phyloP scores from a whole-genome alignment of 257 asterid species.

The Misopates orontium region DNA sequence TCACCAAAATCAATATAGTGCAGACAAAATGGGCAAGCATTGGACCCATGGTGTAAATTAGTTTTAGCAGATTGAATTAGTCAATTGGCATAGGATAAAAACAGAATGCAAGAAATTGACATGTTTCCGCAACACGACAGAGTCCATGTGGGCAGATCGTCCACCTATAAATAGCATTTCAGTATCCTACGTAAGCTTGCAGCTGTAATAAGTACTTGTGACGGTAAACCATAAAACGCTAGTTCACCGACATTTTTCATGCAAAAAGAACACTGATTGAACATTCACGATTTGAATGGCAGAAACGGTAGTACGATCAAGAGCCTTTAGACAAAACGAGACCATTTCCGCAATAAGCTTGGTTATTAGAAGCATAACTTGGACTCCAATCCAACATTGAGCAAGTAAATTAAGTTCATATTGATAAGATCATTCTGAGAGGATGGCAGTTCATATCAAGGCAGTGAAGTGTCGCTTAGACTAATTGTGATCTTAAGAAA shows the following conservation, averaged over 20 bases:
- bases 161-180: background rate
- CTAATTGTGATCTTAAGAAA: too few species aligned
- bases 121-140: background rate
- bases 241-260: background rate
- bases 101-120: background rate
- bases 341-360: too few species aligned
- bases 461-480: conserved; percentile 13
- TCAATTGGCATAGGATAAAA: conserved; percentile 6
- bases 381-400: conserved; percentile 2
- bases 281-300: background rate
- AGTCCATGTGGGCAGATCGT: background rate
- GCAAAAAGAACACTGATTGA: background rate
- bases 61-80: conserved; percentile 2
- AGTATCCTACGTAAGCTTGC: background rate
- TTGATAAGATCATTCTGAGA: conserved; percentile 1
- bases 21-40: conserved; percentile 11
- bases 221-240: background rate
- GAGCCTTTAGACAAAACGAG: too few species aligned
- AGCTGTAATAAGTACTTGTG: background rate
- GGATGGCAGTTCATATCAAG: background rate
- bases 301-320: conserved; percentile 11
- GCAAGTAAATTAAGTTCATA: background rate
- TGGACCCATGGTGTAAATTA: background rate
- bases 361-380: background rate
- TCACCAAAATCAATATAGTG: conserved; percentile 8